Percentiles rank a stretch among this genome's conserved stretches.
These are phyloP conservation scores for Leptographium procerum DNA, from an alignment of 2,329 filamentous ascomycete genomes.

Conservation along the genomic window DNA sequence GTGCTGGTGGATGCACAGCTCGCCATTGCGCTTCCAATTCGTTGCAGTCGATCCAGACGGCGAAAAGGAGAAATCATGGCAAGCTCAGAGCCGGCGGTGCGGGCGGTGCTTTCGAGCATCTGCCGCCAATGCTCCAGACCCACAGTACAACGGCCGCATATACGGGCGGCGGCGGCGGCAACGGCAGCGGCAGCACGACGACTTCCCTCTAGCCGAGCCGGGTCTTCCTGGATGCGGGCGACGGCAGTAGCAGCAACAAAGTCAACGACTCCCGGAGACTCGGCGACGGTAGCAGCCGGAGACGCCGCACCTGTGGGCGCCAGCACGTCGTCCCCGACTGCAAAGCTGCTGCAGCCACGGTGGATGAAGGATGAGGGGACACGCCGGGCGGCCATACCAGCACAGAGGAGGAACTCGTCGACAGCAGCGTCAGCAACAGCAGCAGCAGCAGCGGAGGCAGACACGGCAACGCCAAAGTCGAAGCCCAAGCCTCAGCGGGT, in stretches of 20 bases:
- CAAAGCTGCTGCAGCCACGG: background rate
- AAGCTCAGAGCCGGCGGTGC: slow-evolving; percentile 11
- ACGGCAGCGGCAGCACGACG: background rate
- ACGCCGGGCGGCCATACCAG: background rate
- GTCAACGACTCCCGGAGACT: background rate
- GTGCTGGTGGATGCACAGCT: background rate
- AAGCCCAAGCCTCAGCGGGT: slow-evolving; percentile 11
- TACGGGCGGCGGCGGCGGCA: too few relatives aligned
- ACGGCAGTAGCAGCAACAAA: background rate
- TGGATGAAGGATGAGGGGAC: background rate
- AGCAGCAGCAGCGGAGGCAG: slow-evolving; percentile 13
- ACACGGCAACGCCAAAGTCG: background rate
- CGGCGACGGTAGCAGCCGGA: background rate
- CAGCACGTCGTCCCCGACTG: background rate
- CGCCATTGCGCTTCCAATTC: background rate
- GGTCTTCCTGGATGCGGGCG: background rate
- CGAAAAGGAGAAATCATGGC: background rate
- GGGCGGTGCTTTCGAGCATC: slow-evolving; percentile 14
- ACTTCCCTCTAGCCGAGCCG: background rate
- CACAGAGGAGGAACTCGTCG: background rate
- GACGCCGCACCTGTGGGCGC: background rate
- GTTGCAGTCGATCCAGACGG: background rate
- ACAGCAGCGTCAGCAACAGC: background rate
- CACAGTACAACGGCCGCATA: background rate
- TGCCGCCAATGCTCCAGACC: slow-evolving; percentile 14